These are phyloP conservation scores for Calamus simplicifolius DNA, from an alignment of 176 grass and related monocot species.

Conservation along the genomic window DNA sequence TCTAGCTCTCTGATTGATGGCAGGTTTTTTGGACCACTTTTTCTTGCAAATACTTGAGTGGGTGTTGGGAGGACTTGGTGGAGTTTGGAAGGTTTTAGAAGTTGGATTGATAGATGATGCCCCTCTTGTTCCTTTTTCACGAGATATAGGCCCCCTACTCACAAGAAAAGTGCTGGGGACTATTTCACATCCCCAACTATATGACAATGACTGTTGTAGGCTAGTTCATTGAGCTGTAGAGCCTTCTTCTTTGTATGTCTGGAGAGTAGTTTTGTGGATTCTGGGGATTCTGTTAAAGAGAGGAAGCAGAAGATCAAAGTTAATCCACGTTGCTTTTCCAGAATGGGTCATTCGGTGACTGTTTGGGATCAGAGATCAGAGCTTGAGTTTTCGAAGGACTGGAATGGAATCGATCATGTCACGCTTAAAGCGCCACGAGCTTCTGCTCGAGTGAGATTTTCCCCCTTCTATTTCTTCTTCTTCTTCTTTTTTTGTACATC, in stretches of 20 bases:
- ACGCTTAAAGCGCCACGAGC: background rate
- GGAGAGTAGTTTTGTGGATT: background rate
- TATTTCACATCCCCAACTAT: background rate
- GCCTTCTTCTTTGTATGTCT: background rate
- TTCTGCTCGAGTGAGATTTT: background rate
- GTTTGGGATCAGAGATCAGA: background rate
- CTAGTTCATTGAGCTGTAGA: background rate
- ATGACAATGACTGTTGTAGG: background rate
- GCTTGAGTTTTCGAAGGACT: background rate
- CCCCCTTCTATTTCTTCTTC: background rate
- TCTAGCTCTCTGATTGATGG: too few species aligned
- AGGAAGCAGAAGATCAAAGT: background rate
- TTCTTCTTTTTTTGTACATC: background rate
- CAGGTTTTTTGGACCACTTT: too few species aligned
- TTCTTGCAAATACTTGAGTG: too few species aligned
- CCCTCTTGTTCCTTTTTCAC: background rate
- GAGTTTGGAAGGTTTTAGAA: background rate
- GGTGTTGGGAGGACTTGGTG: conserved; percentile 1
- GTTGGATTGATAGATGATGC: background rate
- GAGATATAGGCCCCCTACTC: background rate
- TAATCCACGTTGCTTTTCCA: background rate
- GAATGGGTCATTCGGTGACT: background rate
- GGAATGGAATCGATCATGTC: background rate
- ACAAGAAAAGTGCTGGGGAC: background rate
- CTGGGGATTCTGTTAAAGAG: background rate